phyloP scores from a whole-genome alignment of 164 flowering plant species.

The Liquidambar formosana region DNA sequence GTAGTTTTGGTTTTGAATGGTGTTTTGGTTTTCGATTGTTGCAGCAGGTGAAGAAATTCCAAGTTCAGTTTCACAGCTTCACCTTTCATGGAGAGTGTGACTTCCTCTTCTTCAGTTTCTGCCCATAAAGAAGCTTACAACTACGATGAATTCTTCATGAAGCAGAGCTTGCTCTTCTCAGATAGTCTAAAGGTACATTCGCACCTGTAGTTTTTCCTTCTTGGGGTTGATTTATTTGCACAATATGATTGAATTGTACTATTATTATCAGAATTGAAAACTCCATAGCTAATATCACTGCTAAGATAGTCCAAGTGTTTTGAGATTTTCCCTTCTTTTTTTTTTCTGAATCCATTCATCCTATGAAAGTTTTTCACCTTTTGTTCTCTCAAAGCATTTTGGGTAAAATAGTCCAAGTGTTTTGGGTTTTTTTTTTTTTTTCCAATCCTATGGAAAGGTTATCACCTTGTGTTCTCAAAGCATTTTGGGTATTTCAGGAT shows the following conservation, averaged over 20 bases:
- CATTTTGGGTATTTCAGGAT: constrained; percentile 22
- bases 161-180: constrained; percentile 27
- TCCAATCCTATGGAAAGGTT: too few species aligned
- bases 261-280: too few species aligned
- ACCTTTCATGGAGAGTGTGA: constrained; percentile 6
- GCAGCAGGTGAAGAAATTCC: neutral
- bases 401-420: too few species aligned
- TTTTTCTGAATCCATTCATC: too few species aligned
- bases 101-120: constrained; percentile 12
- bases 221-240: neutral
- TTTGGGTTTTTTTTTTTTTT: too few species aligned
- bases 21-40: neutral
- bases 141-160: constrained; percentile 34
- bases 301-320: too few species aligned
- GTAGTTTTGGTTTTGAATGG: neutral
- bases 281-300: too few species aligned
- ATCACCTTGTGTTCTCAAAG: too few species aligned
- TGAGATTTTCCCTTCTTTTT: too few species aligned
- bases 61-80: neutral
- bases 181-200: constrained; percentile 26
- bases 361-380: too few species aligned
- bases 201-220: too few species aligned
- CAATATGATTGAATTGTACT: neutral
- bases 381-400: too few species aligned
- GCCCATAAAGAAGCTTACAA: constrained; percentile 22